These are phyloP conservation scores for Malus hybrid DNA, from an alignment of 331 rosid genomes.

Conservation along the genomic window DNA sequence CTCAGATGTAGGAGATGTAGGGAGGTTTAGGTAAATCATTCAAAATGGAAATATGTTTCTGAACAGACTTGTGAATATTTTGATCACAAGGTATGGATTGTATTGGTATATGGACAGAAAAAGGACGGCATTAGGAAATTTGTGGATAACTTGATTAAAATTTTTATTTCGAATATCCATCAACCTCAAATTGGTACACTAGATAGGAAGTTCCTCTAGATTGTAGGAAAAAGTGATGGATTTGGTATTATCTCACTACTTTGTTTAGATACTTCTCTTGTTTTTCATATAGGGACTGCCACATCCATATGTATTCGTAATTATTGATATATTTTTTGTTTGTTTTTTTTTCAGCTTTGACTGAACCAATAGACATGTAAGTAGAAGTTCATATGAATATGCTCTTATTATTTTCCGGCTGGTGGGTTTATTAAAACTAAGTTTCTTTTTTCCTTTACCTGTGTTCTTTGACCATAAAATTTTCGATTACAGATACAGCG, in stretches of 20 bases:
- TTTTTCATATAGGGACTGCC: neutral
- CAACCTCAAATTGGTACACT: neutral
- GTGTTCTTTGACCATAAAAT: neutral
- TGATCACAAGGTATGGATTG: neutral
- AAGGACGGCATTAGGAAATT: neutral
- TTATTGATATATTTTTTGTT: neutral
- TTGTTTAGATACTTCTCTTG: neutral
- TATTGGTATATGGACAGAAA: neutral
- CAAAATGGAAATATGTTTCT: neutral
- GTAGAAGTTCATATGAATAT: neutral
- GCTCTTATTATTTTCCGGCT: neutral
- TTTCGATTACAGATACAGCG: constrained; percentile 59
- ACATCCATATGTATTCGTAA: neutral
- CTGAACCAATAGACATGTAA: constrained; percentile 84
- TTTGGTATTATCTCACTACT: neutral
- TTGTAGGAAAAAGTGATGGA: neutral
- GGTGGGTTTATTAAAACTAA: neutral
- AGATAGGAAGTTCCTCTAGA: neutral
- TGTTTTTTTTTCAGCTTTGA: constrained; percentile 35
- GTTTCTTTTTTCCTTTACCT: neutral
- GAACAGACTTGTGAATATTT: neutral
- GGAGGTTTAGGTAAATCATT: neutral
- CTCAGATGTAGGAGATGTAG: neutral
- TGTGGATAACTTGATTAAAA: neutral
- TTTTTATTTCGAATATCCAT: neutral